phyloP scores from a whole-genome alignment of 352 stramenopile genomes.

The Pythium myriotylum region DNA sequence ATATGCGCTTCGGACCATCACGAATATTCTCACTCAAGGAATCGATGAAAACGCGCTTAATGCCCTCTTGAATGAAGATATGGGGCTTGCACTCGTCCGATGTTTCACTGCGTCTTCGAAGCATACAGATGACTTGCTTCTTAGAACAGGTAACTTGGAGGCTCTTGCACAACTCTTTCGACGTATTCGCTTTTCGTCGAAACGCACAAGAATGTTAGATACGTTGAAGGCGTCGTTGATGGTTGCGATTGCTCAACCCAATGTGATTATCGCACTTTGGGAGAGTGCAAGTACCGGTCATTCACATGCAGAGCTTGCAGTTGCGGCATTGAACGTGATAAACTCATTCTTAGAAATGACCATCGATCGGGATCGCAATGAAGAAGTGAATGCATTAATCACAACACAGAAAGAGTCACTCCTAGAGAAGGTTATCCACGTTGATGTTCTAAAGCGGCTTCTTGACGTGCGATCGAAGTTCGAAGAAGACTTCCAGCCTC shows the following conservation, averaged over 20 bases:
- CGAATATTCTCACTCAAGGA: constrained; percentile 67
- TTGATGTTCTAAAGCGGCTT: constrained; percentile 37
- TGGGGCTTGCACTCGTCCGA: constrained; percentile 24
- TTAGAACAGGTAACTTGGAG: constrained; percentile 52
- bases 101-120: neutral
- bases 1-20: constrained; percentile 59
- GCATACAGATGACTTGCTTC: neutral
- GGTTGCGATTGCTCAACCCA: constrained; percentile 39
- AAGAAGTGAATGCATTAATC: constrained; percentile 29
- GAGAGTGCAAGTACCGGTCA: constrained; percentile 30
- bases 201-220: constrained; percentile 10
- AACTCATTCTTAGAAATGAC: constrained; percentile 66
- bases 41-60: constrained; percentile 30
- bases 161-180: constrained; percentile 56
- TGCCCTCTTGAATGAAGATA: constrained; percentile 46
- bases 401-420: constrained; percentile 37
- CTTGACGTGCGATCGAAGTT: constrained; percentile 13
- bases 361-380: constrained; percentile 21
- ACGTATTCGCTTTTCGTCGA: constrained; percentile 36
- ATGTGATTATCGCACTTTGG: constrained; percentile 48
- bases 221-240: constrained; percentile 37
- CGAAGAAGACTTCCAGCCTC: neutral
- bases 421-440: constrained; percentile 38
- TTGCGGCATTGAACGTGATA: constrained; percentile 66
- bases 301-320: constrained; percentile 31